Evolutionary conservation across 179 eudicot species (phyloP).

Genomic region (Drosera spatulata): DNA sequence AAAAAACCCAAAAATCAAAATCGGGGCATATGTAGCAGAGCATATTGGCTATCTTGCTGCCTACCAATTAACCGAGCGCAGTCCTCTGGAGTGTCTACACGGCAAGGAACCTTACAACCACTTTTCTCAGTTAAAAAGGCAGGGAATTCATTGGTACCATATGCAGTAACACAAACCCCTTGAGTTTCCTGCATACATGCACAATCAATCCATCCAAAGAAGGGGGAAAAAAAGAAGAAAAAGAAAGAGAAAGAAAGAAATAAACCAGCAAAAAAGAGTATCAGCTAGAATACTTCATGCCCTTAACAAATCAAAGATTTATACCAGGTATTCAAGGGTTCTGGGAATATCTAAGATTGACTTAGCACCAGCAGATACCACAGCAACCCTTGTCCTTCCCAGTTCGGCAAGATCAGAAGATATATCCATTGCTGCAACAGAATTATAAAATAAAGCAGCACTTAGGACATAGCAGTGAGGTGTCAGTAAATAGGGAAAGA

Average conservation of each 20-base stretch:
- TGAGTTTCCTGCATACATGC: conserved; percentile 72
- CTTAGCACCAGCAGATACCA: conserved; percentile 89
- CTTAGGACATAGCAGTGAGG: too few species aligned
- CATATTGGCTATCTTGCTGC: too few species aligned
- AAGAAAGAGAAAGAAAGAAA: too few species aligned
- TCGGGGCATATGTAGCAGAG: too few species aligned
- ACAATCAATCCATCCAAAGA: conserved; percentile 5
- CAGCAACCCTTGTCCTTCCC: conserved; percentile 85
- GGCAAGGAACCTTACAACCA: conserved; percentile 55
- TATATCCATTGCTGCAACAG: conserved; percentile 84
- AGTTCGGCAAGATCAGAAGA: conserved; percentile 98
- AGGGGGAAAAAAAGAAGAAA: neutral
- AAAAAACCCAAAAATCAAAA: too few species aligned
- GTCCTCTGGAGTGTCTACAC: too few species aligned
- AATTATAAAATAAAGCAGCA: conserved; percentile 1
- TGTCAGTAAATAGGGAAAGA: neutral
- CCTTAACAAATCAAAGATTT: neutral
- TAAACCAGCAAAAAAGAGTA: too few species aligned
- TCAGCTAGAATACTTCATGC: neutral
- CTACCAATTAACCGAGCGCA: too few species aligned
- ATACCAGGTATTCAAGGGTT: conserved; percentile 94
- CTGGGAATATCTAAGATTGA: conserved; percentile 95
- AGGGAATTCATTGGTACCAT: conserved; percentile 81
- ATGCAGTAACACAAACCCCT: conserved; percentile 94
- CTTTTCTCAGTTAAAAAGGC: conserved; percentile 84